A percentile compares a stretch with the other conserved stretches of the same genome.
These are phyloP conservation scores for Eremothecium coryli DNA, from an alignment of 1,139 yeast species.

Conservation along the genomic window DNA sequence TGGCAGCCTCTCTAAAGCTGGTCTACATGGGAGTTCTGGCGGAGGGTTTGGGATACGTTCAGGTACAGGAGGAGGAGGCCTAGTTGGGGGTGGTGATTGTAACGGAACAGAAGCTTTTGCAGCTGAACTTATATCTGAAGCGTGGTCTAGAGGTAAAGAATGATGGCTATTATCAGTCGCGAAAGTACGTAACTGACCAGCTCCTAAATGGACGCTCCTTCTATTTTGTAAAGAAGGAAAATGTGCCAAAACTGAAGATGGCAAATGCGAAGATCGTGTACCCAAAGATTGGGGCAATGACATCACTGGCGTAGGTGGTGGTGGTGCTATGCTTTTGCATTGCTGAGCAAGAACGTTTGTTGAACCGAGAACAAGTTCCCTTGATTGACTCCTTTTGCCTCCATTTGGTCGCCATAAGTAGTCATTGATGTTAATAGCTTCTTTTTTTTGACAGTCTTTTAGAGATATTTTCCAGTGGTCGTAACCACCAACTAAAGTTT, in stretches of 20 bases:
- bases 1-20: no score
- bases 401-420: constrained; percentile 13
- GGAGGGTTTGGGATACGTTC: no score
- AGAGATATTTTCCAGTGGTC: constrained; percentile 30
- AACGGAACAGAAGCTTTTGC: no score
- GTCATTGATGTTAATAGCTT: constrained; percentile 14
- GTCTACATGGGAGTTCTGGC: no score
- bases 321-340: neutral
- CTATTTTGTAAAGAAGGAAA: constrained; percentile 15
- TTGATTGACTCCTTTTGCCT: neutral
- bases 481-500: constrained; percentile 27
- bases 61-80: no score
- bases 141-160: no score
- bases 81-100: no score
- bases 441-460: constrained; percentile 15
- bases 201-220: no score
- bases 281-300: neutral
- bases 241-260: constrained; percentile 20
- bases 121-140: no score
- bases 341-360: neutral
- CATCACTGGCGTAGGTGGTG: neutral
- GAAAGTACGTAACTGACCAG: no score
- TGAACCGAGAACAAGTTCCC: neutral
- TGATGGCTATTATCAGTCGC: no score
- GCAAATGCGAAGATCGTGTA: constrained; percentile 8